phyloP scores from a whole-genome alignment of 208 protist species.

The Wallacemonas collosoma region DNA sequence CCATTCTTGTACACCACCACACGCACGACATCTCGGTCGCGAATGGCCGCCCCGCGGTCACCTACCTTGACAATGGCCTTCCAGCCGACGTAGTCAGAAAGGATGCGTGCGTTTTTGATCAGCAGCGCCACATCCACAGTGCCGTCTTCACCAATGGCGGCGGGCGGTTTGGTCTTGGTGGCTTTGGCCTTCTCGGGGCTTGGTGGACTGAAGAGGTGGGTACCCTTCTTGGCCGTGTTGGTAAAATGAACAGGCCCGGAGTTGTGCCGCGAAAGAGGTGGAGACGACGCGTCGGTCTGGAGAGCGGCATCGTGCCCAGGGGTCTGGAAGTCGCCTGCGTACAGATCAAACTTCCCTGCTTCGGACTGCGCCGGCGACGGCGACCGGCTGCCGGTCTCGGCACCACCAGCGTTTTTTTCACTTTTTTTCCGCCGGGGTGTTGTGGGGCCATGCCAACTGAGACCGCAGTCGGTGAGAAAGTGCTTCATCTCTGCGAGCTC shows the following conservation, averaged over 20 bases:
- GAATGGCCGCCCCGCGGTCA: conserved; percentile 64
- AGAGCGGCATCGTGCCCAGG: conserved; percentile 9
- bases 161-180: background rate
- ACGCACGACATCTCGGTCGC: conserved; percentile 75
- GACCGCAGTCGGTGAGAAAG: conserved; percentile 55
- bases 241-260: conserved; percentile 16
- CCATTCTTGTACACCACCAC: conserved; percentile 90
- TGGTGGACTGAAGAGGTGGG: conserved; percentile 16
- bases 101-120: conserved; percentile 70
- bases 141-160: background rate
- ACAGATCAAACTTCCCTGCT: conserved; percentile 39
- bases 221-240: conserved; percentile 26
- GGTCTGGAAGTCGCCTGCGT: conserved; percentile 36
- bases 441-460: conserved; percentile 31
- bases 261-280: conserved; percentile 13
- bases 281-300: conserved; percentile 1
- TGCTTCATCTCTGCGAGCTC: conserved; percentile 45
- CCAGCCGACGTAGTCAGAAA: conserved; percentile 85
- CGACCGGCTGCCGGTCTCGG: background rate
- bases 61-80: conserved; percentile 60
- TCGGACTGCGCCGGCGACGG: conserved; percentile 6
- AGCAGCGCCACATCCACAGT: conserved; percentile 68
- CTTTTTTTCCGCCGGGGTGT: conserved; percentile 14
- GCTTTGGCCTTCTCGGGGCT: conserved; percentile 11
- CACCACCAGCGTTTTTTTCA: background rate